A percentile compares a stretch with the other conserved stretches of the same genome.
These are phyloP conservation scores for Ceratobasidium sp. DNA, from an alignment of 1,284 basidiomycete genomes.

Conservation along the genomic window DNA sequence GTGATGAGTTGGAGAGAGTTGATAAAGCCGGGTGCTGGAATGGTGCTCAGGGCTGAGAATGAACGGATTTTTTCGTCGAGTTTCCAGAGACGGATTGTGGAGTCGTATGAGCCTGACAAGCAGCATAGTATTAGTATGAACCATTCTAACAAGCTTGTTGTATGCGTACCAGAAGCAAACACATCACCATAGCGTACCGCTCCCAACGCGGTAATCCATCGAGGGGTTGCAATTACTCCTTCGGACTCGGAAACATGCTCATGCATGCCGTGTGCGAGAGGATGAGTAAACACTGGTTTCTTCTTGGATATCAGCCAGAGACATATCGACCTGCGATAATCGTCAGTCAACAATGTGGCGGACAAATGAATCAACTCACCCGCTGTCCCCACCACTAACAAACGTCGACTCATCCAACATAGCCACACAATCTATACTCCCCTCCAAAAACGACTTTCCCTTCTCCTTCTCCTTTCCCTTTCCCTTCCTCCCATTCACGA, in stretches of 20 bases:
- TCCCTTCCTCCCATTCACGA: constrained; percentile 55
- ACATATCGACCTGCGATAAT: constrained; percentile 77
- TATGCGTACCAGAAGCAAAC: constrained; percentile 82
- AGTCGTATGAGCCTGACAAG: constrained; percentile 90
- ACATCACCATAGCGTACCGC: constrained; percentile 89
- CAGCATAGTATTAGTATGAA: constrained; percentile 45
- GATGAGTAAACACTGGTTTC: constrained; percentile 90
- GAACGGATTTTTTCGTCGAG: constrained; percentile 81
- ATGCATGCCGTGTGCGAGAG: constrained; percentile 89
- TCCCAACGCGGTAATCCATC: constrained; percentile 91
- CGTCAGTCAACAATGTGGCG: not conserved
- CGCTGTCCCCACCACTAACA: constrained; percentile 94
- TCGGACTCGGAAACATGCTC: constrained; percentile 77
- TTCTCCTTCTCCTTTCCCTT: constrained; percentile 58
- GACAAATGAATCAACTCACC: constrained; percentile 67
- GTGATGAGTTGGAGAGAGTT: constrained; percentile 89
- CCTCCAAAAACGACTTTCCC: constrained; percentile 78
- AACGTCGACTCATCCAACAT: constrained; percentile 97
- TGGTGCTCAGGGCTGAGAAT: constrained; percentile 74
- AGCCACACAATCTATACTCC: constrained; percentile 90
- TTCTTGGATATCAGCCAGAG: constrained; percentile 96
- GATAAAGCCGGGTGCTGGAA: constrained; percentile 82
- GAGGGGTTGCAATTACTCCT: constrained; percentile 78
- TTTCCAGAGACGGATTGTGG: constrained; percentile 89
- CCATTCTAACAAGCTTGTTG: constrained; percentile 3